These are phyloP conservation scores for Neofusicoccum kwambonambiense DNA, from an alignment of 2,329 filamentous ascomycete species.

Conservation along the genomic window DNA sequence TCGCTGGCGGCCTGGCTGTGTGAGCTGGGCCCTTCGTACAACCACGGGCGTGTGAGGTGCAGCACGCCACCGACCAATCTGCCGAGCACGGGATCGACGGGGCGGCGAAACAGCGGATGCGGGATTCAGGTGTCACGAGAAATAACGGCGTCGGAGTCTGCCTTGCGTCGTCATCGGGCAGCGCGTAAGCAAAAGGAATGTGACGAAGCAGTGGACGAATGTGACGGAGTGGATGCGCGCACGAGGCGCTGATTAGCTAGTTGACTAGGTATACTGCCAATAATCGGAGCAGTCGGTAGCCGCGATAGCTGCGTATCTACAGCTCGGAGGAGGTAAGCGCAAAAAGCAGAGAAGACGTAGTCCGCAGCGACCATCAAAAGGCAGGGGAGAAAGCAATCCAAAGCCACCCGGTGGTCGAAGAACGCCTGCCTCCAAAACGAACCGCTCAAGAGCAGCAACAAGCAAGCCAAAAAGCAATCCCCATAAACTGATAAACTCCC, in stretches of 20 bases:
- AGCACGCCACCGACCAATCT: constrained; percentile 5
- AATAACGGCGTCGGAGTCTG: neutral
- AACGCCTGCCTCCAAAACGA: constrained; percentile 16
- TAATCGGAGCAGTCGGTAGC: constrained; percentile 7
- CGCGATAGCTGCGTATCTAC: constrained; percentile 12
- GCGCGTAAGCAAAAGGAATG: constrained; percentile 6
- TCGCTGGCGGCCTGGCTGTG: neutral
- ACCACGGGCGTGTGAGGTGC: neutral
- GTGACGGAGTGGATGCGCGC: neutral
- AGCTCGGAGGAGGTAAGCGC: constrained; percentile 2
- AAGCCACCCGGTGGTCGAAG: constrained; percentile 12
- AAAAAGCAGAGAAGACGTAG: neutral
- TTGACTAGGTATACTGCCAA: constrained; percentile 12
- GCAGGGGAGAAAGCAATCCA: constrained; percentile 14
- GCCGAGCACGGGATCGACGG: constrained; percentile 9
- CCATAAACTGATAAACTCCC: constrained; percentile 2
- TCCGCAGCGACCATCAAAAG: constrained; percentile 2
- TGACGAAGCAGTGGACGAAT: neutral
- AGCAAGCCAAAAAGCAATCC: constrained; percentile 7
- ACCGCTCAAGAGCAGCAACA: constrained; percentile 17
- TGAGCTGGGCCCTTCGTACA: neutral
- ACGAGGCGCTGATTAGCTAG: constrained; percentile 6
- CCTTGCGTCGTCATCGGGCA: constrained; percentile 11
- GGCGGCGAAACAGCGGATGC: constrained; percentile 9
- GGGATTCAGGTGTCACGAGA: constrained; percentile 7